Percentiles rank a stretch among this genome's conserved stretches.
phyloP scores from a whole-genome alignment of 1,284 basidiomycete species.

The Trichosporon sp. region DNA sequence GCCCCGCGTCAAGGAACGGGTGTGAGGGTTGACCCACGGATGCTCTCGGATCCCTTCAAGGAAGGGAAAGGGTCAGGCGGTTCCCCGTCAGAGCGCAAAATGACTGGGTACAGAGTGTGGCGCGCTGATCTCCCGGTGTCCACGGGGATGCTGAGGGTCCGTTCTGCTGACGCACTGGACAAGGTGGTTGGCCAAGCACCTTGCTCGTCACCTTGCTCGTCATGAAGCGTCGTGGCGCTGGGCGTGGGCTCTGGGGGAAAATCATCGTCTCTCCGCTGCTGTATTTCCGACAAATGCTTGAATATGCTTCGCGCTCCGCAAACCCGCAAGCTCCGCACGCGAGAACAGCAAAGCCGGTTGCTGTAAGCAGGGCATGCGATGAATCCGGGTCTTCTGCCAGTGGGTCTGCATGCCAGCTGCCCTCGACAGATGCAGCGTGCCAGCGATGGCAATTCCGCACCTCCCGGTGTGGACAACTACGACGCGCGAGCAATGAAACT shows the following conservation, averaged over 20 bases:
- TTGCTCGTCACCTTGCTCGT: background rate
- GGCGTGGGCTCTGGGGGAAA: background rate
- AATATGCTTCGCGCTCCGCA: background rate
- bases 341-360: background rate
- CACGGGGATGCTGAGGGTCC: background rate
- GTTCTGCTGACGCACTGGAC: background rate
- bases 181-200: background rate
- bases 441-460: background rate
- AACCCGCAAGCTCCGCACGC: background rate
- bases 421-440: background rate
- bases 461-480: background rate
- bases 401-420: background rate
- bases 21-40: background rate
- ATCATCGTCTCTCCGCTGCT: background rate
- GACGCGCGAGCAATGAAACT: background rate
- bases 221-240: background rate
- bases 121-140: slow-evolving; percentile 1
- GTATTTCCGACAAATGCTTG: background rate
- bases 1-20: background rate
- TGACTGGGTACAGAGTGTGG: background rate
- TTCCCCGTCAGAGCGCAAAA: background rate
- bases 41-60: background rate
- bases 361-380: background rate
- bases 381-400: background rate
- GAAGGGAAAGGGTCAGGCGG: too few relatives aligned